phyloP scores from a whole-genome alignment of 441 rosid genomes.

The Metrosideros polymorpha region DNA sequence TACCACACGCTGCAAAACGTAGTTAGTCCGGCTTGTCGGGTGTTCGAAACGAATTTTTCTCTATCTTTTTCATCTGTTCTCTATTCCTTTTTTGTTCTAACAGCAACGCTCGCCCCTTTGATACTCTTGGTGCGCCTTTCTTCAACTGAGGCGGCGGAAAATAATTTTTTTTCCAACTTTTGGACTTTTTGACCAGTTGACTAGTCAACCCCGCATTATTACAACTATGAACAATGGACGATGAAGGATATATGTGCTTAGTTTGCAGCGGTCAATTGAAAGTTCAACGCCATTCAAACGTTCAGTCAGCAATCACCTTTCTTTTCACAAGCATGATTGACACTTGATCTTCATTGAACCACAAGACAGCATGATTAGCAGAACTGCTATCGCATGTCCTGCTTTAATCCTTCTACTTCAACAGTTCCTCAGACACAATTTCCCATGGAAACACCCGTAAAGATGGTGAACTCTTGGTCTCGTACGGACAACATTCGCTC shows the following conservation, averaged over 20 bases:
- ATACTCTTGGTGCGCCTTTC: too few relatives aligned
- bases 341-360: neutral
- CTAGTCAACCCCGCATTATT: too few relatives aligned
- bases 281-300: neutral
- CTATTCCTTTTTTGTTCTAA: too few relatives aligned
- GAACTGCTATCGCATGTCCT: neutral
- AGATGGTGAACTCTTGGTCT: constrained; percentile 2
- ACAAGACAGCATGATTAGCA: neutral
- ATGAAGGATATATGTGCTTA: too few relatives aligned
- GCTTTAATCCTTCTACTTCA: neutral
- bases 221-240: too few relatives aligned
- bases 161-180: too few relatives aligned
- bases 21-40: too few relatives aligned
- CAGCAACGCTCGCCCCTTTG: too few relatives aligned
- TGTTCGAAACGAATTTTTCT: neutral
- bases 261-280: too few relatives aligned
- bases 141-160: too few relatives aligned
- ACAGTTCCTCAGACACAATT: neutral
- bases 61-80: too few relatives aligned
- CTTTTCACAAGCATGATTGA: neutral
- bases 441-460: neutral
- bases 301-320: neutral
- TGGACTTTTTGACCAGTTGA: too few relatives aligned
- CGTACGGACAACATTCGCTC: neutral
- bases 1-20: neutral